Percentiles rank a stretch among this genome's conserved stretches.
Evolutionary conservation across 495 filamentous ascomycete species (phyloP).

Genomic region (Tuber melanosporum): DNA sequence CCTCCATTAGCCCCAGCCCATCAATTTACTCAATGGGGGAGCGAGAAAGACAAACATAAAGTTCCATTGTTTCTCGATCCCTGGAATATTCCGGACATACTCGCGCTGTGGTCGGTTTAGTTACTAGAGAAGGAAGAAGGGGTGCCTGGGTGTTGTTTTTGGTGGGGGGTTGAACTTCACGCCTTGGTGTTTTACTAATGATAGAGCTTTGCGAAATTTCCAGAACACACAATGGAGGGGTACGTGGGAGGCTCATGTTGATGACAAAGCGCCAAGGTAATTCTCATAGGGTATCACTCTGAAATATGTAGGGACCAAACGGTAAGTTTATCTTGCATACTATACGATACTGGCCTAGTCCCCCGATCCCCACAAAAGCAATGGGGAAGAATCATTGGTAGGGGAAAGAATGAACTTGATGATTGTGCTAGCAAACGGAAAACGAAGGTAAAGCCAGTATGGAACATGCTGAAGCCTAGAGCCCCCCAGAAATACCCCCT

Average conservation of each 20-base stretch:
- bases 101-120: background rate
- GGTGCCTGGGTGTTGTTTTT: background rate
- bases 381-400: no score
- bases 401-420: no score
- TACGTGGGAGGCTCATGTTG: background rate
- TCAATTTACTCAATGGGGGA: background rate
- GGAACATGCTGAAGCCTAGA: no score
- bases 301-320: background rate
- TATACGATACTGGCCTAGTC: no score
- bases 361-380: no score
- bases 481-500: no score
- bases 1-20: slow-evolving; percentile 20
- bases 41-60: slow-evolving; percentile 54
- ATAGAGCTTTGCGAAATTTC: background rate
- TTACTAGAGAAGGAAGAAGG: background rate
- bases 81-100: slow-evolving; percentile 84
- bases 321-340: no score
- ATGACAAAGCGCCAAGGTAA: background rate
- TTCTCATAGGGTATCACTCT: background rate
- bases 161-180: background rate
- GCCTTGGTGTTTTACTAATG: background rate
- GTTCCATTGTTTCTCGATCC: slow-evolving; percentile 79
- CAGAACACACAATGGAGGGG: background rate
- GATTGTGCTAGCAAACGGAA: no score
- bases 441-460: no score